Evolutionary conservation across 768 basidiomycete genomes (phyloP), one percentile per base, ranked within the genome.

Genomic region (Boletus eberwhitei): DNA sequence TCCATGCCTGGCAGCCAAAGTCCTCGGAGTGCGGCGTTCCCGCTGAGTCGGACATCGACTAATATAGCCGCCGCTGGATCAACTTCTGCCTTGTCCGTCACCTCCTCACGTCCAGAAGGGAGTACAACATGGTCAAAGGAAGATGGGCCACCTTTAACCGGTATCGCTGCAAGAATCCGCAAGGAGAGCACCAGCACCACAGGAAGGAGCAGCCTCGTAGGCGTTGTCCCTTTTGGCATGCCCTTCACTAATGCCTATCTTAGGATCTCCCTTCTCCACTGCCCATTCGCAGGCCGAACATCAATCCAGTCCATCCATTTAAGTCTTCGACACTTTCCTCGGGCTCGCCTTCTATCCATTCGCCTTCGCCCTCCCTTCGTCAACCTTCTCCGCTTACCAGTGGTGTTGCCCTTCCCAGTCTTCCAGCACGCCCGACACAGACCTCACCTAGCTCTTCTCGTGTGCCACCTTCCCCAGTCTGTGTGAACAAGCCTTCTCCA

Each of bases 261-360:
- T 59, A 74, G 74, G 71, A 76, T 58, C 68, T 70, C 32, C 74
- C 72, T 37, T 70, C 76, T 51, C 69, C 77, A 7, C 53, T 79
- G 13, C 77, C 77, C 4, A 79, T 80, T n/a, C 76, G 78, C 16
- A 71, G 68, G 42, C 72, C 76, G 4, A 72, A 71, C 26, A 70
- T 80, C 21, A 73, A 69, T 34, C 62, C 73, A 0, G 72, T 79
- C 3, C 73, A 77, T 53, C 76, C 78, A 16, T 80, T 80, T 74
- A 80, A 79, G 60, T 75, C 78, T 7, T 75, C 77, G 11, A 77
- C 80, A 0, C 71, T 80, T 13, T 81, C 79, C 19, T 73, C 77
- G 0, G 78, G 78, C 9, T 77, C 79, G 8, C 77, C 78, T 0
- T 80, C 79, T 1, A 59, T 79, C 0, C 76, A 79, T 59, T 79